phyloP scores from a whole-genome alignment of 2,329 filamentous ascomycete genomes.

The Alternaria hordeiaustralica region DNA sequence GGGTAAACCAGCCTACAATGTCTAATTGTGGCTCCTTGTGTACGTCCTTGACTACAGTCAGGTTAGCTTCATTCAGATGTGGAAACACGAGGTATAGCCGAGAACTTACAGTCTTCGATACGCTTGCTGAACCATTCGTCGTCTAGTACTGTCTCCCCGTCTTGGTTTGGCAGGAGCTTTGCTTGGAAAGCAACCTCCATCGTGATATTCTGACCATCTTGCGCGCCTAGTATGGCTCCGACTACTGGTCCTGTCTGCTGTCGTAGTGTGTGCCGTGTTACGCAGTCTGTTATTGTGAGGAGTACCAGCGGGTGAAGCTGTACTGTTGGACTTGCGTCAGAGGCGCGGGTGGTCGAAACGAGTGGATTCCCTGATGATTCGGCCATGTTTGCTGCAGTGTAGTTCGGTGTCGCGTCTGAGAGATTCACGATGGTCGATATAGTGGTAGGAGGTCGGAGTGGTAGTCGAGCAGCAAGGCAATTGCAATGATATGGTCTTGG shows the following conservation, averaged over 20 bases:
- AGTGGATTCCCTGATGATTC: constrained; percentile 50
- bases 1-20: constrained; percentile 91
- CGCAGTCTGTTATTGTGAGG: constrained; percentile 95
- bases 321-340: constrained; percentile 77
- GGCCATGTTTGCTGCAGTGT: constrained; percentile 39
- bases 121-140: constrained; percentile 76
- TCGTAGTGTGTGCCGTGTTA: constrained; percentile 86
- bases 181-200: constrained; percentile 94
- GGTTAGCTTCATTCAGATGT: constrained; percentile 8
- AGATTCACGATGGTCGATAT: not conserved
- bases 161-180: constrained; percentile 54
- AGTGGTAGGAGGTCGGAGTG: not conserved
- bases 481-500: constrained; percentile 7
- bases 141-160: constrained; percentile 69
- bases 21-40: constrained; percentile 81
- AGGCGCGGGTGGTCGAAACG: constrained; percentile 53
- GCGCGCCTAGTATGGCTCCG: constrained; percentile 88
- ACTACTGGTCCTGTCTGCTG: constrained; percentile 77
- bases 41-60: constrained; percentile 77
- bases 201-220: constrained; percentile 87
- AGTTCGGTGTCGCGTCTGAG: not conserved
- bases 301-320: constrained; percentile 93
- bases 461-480: constrained; percentile 1
- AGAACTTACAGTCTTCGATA: constrained; percentile 78
- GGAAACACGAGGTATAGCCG: not conserved